Conservation (phyloP, 2,329 filamentous ascomycete species). For the Lachnellula arida region DNA sequence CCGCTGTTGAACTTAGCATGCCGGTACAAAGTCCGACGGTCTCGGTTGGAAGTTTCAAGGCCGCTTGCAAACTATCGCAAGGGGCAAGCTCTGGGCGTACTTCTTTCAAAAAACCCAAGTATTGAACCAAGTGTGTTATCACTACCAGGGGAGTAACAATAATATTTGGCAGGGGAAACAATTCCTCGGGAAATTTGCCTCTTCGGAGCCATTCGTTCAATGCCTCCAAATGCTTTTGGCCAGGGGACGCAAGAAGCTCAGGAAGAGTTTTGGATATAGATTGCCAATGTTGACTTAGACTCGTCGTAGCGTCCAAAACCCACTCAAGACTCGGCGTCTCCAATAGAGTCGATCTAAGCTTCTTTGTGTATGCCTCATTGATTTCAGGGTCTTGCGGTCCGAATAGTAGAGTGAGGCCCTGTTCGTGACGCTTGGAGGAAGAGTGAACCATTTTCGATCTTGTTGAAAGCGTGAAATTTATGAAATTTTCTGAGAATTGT, state of each 20-base stretch:
- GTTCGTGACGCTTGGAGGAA: background rate
- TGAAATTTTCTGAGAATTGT: background rate
- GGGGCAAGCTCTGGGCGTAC: background rate
- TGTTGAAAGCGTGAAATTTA: background rate
- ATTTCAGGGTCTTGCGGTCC: constrained; percentile 2
- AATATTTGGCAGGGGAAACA: constrained; percentile 28
- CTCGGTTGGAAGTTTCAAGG: constrained; percentile 13
- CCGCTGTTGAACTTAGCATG: constrained; percentile 35
- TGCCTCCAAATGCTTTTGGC: constrained; percentile 8
- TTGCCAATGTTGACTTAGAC: constrained; percentile 17
- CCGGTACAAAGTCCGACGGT: constrained; percentile 39
- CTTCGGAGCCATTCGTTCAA: constrained; percentile 17
- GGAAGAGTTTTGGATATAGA: constrained; percentile 13
- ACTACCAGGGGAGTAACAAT: constrained; percentile 37
- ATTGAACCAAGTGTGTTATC: constrained; percentile 35
- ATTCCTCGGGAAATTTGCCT: constrained; percentile 6
- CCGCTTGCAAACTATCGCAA: background rate
- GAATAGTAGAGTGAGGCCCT: background rate
- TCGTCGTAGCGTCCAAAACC: constrained; percentile 17
- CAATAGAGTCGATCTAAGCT: background rate
- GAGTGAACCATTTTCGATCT: background rate
- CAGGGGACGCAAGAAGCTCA: constrained; percentile 11
- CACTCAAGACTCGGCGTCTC: constrained; percentile 6
- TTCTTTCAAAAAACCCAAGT: constrained; percentile 15
- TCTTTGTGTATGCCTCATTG: background rate